Conservation (phyloP, 2,329 filamentous ascomycete species). For the Capronia epimyces region DNA sequence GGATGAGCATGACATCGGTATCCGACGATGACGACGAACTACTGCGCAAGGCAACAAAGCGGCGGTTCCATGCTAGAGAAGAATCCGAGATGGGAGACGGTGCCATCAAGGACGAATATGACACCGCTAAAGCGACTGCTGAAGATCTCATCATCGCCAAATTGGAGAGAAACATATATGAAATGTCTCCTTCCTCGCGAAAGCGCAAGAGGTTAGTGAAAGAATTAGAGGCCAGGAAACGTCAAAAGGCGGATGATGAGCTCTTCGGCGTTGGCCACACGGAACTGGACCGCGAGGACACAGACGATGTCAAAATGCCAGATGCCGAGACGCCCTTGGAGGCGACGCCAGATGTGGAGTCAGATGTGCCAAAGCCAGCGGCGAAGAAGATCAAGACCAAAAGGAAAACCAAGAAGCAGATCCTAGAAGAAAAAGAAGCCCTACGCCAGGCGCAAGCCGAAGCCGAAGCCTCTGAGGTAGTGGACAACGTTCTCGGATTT, state of each 20-base stretch:
- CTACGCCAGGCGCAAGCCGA: constrained; percentile 50
- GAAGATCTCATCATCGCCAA: constrained; percentile 30
- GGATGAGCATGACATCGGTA: constrained; percentile 51
- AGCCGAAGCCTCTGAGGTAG: constrained; percentile 41
- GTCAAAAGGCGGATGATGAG: constrained; percentile 78
- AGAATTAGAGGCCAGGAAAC: constrained; percentile 66
- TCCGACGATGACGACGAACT: constrained; percentile 50
- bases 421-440: constrained; percentile 62
- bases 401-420: constrained; percentile 67
- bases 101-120: constrained; percentile 27
- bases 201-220: constrained; percentile 72
- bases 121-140: constrained; percentile 22
- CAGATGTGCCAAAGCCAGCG: constrained; percentile 37
- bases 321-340: constrained; percentile 36
- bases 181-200: constrained; percentile 52
- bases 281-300: constrained; percentile 49
- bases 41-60: constrained; percentile 27
- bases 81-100: constrained; percentile 29
- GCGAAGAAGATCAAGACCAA: constrained; percentile 55
- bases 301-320: constrained; percentile 39
- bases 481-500: constrained; percentile 34
- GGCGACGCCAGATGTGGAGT: constrained; percentile 32
- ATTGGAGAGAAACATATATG: constrained; percentile 33
- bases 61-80: constrained; percentile 25
- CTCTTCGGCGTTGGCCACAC: constrained; percentile 61